Evolutionary conservation across 805 yeast species (phyloP), one percentile per base, ranked within the genome.

Genomic region (Metschnikowia borealis): DNA sequence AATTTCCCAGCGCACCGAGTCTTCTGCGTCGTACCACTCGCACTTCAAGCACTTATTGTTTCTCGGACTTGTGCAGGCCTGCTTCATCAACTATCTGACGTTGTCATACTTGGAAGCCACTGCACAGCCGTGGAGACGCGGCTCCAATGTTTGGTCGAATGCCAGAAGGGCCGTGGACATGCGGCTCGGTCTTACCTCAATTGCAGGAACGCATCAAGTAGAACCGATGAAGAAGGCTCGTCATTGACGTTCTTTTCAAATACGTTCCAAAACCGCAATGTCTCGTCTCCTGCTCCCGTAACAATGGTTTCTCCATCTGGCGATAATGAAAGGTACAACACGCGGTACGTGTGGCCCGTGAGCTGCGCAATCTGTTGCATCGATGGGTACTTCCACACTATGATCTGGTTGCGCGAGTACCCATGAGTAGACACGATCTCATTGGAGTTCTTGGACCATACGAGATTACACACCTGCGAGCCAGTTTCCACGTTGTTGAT

Each of bases 231-330:
- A 21, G 83, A 82, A 11, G 79, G 79, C 37, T 71, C 73, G 50
- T 81, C 84, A 45, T 71, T 70, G 58, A 80, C 83, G 52, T 78
- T 82, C 64, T 85, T 88, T 52, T 89, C 96, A 70, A 91, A 94
- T 1, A 91, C 87, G 59, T 89, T 90, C 99, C 99, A 94, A 64
- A 94, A 89, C 55, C 99, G 69, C 50, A 94, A 71, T 0, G 99
- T 94, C 67, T 94, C 99, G 69, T 94, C 99, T 4, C 98, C 99
- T 1, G 99, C 97, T 1, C 99, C 99, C 0, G 99, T 91, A 2
- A 92, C 99, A 13, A 94, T 86, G 0, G 97, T 90, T 54, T 89
- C 90, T 0, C 99, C 99, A 69, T 94, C 98, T 0, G 97, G 96
- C 17, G 96, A 87, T 70, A 92, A 75, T 4, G 96, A 82, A 58